These are phyloP conservation scores for Plasmodium coatneyi DNA, from an alignment of 169 alveolate genomes.

Conservation along the genomic window DNA sequence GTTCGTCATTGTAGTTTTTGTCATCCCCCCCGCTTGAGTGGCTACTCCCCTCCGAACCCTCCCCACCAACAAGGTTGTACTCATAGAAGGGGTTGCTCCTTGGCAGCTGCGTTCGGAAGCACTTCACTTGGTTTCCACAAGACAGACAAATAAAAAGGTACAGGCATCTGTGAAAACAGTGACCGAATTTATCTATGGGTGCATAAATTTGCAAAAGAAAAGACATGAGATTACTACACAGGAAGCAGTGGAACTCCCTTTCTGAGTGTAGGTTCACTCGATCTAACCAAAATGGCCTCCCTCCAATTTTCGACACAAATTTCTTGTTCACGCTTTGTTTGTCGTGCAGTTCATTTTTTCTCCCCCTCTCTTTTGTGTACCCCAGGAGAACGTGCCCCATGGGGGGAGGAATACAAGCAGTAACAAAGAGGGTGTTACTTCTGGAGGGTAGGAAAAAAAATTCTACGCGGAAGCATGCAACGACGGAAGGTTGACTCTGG, in stretches of 20 bases:
- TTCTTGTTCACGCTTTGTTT: conserved; percentile 78
- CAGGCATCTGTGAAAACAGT: conserved; percentile 82
- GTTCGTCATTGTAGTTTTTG: neutral
- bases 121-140: conserved; percentile 81
- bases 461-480: neutral
- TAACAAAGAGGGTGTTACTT: neutral
- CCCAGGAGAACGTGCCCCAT: conserved; percentile 45
- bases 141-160: conserved; percentile 81
- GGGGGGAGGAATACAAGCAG: neutral
- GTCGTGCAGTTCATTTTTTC: conserved; percentile 56
- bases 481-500: neutral
- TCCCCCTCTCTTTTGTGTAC: conserved; percentile 6
- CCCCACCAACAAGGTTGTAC: conserved; percentile 30
- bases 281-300: conserved; percentile 86
- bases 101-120: conserved; percentile 85
- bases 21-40: neutral
- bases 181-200: conserved; percentile 77
- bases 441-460: neutral
- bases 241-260: conserved; percentile 68
- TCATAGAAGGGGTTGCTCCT: conserved; percentile 79
- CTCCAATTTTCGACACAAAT: conserved; percentile 86
- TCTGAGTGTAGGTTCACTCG: conserved; percentile 78
- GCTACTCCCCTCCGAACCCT: neutral
- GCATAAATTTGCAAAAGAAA: conserved; percentile 85
- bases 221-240: conserved; percentile 79